These are phyloP conservation scores for Ustilaginoidea virens DNA, from an alignment of 2,329 filamentous ascomycete genomes.

Conservation along the genomic window DNA sequence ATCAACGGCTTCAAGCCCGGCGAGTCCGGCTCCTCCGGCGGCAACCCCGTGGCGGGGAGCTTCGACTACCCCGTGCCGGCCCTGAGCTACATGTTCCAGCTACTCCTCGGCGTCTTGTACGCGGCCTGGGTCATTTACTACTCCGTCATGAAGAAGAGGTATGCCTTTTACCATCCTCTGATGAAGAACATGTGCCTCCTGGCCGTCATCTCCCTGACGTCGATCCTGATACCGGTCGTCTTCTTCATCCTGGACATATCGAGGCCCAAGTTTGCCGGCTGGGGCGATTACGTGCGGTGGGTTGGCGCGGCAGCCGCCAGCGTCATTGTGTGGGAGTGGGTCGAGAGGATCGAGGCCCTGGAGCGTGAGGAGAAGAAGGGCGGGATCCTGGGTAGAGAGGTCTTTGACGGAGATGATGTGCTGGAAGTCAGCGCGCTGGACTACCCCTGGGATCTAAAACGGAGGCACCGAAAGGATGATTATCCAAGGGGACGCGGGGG, in stretches of 20 bases:
- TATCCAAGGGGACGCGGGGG: constrained; percentile 4
- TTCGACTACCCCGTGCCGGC: constrained; percentile 87
- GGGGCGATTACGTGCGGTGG: constrained; percentile 93
- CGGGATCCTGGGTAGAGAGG: constrained; percentile 75
- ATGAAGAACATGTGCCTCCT: constrained; percentile 84
- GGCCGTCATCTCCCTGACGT: constrained; percentile 59
- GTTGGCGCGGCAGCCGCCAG: constrained; percentile 89
- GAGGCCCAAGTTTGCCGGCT: constrained; percentile 70
- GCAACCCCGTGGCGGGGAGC: constrained; percentile 47
- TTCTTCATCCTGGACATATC: constrained; percentile 89
- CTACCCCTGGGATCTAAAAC: constrained; percentile 28
- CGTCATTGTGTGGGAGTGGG: constrained; percentile 98
- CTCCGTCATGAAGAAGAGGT: constrained; percentile 77
- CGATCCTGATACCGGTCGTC: constrained; percentile 78
- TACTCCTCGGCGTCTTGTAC: constrained; percentile 75
- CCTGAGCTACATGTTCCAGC: constrained; percentile 77
- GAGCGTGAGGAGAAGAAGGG: constrained; percentile 91
- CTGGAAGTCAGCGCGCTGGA: constrained; percentile 46
- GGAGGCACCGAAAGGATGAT: constrained; percentile 18
- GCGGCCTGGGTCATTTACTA: constrained; percentile 93
- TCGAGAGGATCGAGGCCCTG: constrained; percentile 81
- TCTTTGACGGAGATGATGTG: constrained; percentile 92
- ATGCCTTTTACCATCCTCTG: constrained; percentile 76
- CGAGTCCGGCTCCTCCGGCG: constrained; percentile 24
- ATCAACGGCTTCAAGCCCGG: constrained; percentile 67